These are phyloP conservation scores for Lumnitzera littorea DNA, from an alignment of 345 rosid species.

Conservation along the genomic window DNA sequence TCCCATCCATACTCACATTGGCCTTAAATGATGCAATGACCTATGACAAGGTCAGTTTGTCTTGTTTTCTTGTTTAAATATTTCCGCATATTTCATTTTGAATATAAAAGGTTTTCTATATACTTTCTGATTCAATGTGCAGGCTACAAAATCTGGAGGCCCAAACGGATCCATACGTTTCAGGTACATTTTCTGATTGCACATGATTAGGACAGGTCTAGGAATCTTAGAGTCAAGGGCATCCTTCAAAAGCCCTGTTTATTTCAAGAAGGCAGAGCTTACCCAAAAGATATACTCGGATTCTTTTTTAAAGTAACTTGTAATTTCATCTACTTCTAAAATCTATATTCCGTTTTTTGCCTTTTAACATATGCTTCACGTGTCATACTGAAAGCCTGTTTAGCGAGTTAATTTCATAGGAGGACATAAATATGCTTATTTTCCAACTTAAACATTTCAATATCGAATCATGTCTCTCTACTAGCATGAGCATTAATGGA, in stretches of 20 bases:
- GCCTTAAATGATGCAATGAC: slow-evolving; percentile 78
- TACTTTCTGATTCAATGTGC: slow-evolving; percentile 21
- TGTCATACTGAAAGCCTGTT: too few relatives aligned
- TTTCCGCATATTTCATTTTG: background rate
- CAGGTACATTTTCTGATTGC: slow-evolving; percentile 44
- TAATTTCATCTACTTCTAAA: too few relatives aligned
- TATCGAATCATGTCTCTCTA: too few relatives aligned
- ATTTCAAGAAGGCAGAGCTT: too few relatives aligned
- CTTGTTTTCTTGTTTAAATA: background rate
- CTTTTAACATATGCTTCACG: too few relatives aligned
- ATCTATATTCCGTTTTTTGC: too few relatives aligned
- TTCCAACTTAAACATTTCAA: too few relatives aligned
- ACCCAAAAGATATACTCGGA: too few relatives aligned
- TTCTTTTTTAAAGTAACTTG: too few relatives aligned
- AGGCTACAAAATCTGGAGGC: slow-evolving; percentile 94
- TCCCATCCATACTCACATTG: slow-evolving; percentile 61
- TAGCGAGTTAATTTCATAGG: too few relatives aligned
- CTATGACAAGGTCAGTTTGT: slow-evolving; percentile 71
- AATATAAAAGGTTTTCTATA: slow-evolving; percentile 1
- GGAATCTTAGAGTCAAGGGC: background rate
- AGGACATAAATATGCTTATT: too few relatives aligned
- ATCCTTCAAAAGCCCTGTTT: too few relatives aligned
- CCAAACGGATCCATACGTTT: slow-evolving; percentile 88
- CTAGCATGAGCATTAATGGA: background rate
- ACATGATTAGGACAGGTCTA: background rate